Percentiles rank a stretch among this genome's conserved stretches.
Evolutionary conservation across 2,329 filamentous ascomycete genomes (phyloP).

Genomic region (Didymella glomerata): DNA sequence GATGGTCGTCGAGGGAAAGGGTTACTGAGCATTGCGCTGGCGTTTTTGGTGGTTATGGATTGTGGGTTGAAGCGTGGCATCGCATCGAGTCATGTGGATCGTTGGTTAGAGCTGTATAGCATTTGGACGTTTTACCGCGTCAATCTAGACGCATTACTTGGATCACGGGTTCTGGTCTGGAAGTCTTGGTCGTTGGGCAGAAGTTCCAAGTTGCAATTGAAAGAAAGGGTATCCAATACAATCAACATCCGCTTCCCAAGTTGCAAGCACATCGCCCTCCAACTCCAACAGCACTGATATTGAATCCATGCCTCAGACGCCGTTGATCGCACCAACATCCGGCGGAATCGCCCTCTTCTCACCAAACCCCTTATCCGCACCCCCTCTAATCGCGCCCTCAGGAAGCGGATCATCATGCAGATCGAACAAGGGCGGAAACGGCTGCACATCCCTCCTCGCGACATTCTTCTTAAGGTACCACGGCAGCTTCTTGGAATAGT

Average conservation of each 20-base stretch:
- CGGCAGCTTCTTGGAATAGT: slow-evolving; percentile 43
- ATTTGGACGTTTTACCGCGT: too few species aligned
- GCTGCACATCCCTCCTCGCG: slow-evolving; percentile 39
- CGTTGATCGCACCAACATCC: slow-evolving; percentile 1
- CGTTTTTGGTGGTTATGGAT: not conserved
- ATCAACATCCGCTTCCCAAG: not conserved
- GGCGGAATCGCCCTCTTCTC: slow-evolving; percentile 6
- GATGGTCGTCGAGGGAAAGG: not conserved
- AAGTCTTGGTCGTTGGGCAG: not conserved
- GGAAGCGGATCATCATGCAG: slow-evolving; percentile 28
- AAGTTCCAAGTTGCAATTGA: too few species aligned
- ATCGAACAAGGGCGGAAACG: slow-evolving; percentile 38
- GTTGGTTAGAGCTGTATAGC: not conserved
- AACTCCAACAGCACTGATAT: not conserved
- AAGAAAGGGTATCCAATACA: not conserved
- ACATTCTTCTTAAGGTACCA: slow-evolving; percentile 51
- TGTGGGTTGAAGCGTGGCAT: not conserved
- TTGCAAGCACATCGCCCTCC: not conserved
- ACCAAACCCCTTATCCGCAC: slow-evolving; percentile 4
- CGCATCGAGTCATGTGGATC: not conserved
- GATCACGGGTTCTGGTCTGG: not conserved
- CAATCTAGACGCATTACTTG: too few species aligned
- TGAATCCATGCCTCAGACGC: not conserved
- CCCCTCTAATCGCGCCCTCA: slow-evolving; percentile 10
- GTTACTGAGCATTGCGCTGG: slow-evolving; percentile 3